Conservation (phyloP, 2,329 filamentous ascomycete genomes). For the Neoascochyta sp. region DNA sequence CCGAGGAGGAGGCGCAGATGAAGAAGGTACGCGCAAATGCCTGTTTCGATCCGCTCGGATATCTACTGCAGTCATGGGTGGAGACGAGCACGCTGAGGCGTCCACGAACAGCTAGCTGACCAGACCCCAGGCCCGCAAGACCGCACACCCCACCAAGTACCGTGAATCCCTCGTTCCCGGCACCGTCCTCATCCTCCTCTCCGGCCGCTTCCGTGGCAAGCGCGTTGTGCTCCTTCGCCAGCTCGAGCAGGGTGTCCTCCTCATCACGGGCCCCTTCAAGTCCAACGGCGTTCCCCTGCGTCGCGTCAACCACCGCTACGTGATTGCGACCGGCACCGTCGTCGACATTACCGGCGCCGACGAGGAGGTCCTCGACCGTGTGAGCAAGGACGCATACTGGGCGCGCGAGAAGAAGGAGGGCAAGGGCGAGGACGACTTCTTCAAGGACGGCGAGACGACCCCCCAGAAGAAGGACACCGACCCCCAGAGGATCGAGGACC, state of each 20-base stretch:
- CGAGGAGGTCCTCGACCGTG: constrained; percentile 66
- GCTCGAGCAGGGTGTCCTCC: constrained; percentile 92
- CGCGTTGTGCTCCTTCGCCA: constrained; percentile 96
- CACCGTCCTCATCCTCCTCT: constrained; percentile 95
- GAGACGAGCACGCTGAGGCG: not conserved
- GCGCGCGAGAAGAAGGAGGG: constrained; percentile 88
- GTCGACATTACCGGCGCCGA: constrained; percentile 82
- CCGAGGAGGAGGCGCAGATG: constrained; percentile 80
- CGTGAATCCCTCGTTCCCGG: constrained; percentile 88
- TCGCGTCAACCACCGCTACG: constrained; percentile 86
- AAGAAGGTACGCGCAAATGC: constrained; percentile 76
- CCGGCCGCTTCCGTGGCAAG: constrained; percentile 99
- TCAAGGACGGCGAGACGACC: constrained; percentile 90
- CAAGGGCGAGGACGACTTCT: constrained; percentile 95
- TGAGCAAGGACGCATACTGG: constrained; percentile 83
- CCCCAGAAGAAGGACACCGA: constrained; percentile 88
- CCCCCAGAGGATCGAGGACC: constrained; percentile 87
- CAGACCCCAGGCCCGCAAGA: constrained; percentile 87
- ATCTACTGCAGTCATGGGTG: too few species aligned
- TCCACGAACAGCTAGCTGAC: constrained; percentile 9
- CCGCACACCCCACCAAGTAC: constrained; percentile 80
- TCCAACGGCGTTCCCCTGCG: constrained; percentile 98
- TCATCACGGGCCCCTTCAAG: constrained; percentile 99
- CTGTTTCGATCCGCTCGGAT: not conserved
- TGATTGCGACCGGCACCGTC: constrained; percentile 83